Percentiles rank a stretch among this genome's conserved stretches.
phyloP scores from a whole-genome alignment of 1,139 yeast species.

The Protomyces macrosporus region DNA sequence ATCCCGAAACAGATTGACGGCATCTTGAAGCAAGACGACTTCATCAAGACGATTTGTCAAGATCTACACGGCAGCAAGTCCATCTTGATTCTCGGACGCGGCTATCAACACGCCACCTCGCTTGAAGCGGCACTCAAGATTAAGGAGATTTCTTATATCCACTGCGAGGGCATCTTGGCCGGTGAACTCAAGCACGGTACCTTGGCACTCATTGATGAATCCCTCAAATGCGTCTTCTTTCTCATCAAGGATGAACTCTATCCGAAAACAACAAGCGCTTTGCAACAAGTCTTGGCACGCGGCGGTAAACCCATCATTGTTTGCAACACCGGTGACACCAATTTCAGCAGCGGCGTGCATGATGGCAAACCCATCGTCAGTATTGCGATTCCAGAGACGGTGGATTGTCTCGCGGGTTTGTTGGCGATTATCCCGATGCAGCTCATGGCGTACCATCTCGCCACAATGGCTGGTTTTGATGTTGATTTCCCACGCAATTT shows the following conservation, averaged over 20 bases:
- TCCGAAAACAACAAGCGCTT: constrained; percentile 93
- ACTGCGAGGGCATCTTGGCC: constrained; percentile 97
- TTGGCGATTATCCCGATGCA: constrained; percentile 92
- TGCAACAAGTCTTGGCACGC: constrained; percentile 95
- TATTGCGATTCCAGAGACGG: constrained; percentile 89
- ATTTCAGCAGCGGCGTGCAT: constrained; percentile 39
- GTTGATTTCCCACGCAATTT: constrained; percentile 98
- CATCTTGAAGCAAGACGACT: constrained; percentile 66
- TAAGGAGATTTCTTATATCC: constrained; percentile 98
- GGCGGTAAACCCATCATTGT: constrained; percentile 94
- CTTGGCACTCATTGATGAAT: constrained; percentile 89
- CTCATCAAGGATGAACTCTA: constrained; percentile 97
- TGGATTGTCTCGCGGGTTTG: constrained; percentile 95
- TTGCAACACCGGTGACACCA: constrained; percentile 79
- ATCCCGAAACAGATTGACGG: constrained; percentile 81
- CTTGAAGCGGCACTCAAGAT: constrained; percentile 97
- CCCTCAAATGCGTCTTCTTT: constrained; percentile 88
- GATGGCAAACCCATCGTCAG: constrained; percentile 40
- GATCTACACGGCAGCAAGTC: constrained; percentile 76
- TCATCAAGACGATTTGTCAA: constrained; percentile 71
- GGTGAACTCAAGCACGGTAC: constrained; percentile 99
- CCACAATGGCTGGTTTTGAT: constrained; percentile 89
- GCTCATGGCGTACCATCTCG: constrained; percentile 95
- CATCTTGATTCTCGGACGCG: constrained; percentile 87
- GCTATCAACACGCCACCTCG: constrained; percentile 95